A percentile compares a stretch with the other conserved stretches of the same genome.
phyloP scores from a whole-genome alignment of 2,329 filamentous ascomycete species.

The Pseudogymnoascus destructans region DNA sequence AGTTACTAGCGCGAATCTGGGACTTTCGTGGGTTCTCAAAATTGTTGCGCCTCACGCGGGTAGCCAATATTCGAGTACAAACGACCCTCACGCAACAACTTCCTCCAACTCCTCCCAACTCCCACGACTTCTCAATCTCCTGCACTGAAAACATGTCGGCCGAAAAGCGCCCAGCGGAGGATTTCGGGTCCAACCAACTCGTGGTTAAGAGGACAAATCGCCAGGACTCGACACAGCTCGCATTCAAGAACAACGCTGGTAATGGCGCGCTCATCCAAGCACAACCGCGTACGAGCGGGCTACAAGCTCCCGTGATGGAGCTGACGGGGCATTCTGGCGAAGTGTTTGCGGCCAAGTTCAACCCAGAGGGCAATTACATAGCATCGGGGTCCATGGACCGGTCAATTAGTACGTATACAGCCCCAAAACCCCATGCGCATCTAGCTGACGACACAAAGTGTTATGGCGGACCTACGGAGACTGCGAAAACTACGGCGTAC shows the following conservation, averaged over 20 bases:
- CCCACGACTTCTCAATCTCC: not conserved
- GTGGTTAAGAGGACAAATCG: conserved; percentile 82
- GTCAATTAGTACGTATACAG: conserved; percentile 54
- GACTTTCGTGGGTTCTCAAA: conserved; percentile 7
- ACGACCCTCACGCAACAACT: conserved; percentile 2
- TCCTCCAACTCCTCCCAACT: not conserved
- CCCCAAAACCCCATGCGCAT: not conserved
- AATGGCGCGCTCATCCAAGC: conserved; percentile 53
- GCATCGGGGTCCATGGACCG: conserved; percentile 94
- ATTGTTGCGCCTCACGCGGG: conserved; percentile 3
- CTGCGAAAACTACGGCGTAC: conserved; percentile 84
- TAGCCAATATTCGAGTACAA: not conserved
- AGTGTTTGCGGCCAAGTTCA: conserved; percentile 82
- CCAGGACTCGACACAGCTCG: conserved; percentile 23
- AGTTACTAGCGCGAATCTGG: conserved; percentile 6
- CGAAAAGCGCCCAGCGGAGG: conserved; percentile 81
- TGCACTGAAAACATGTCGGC: conserved; percentile 51
- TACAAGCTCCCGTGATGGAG: conserved; percentile 91
- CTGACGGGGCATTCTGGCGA: conserved; percentile 72
- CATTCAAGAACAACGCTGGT: conserved; percentile 19
- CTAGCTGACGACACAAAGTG: conserved; percentile 41
- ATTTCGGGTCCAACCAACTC: conserved; percentile 66
- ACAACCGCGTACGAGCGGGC: conserved; percentile 62
- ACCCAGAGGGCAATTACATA: conserved; percentile 75
- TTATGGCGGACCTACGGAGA: conserved; percentile 87